A percentile compares a stretch with the other conserved stretches of the same genome.
Evolutionary conservation across 768 basidiomycete species (phyloP).

Genomic region (Russula olivacea): DNA sequence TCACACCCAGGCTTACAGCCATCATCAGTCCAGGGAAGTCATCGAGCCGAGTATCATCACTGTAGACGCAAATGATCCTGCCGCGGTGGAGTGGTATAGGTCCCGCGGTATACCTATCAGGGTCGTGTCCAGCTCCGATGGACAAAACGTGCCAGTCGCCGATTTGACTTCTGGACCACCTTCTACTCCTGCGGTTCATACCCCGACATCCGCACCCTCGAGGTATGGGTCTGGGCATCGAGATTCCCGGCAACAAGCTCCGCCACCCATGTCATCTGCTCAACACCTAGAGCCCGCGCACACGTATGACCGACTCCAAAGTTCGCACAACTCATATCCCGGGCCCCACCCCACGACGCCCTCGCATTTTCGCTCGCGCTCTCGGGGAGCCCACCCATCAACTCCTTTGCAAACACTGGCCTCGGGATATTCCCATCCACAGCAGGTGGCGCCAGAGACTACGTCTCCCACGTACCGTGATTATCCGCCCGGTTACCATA

Average conservation of each 20-base stretch:
- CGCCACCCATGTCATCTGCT: conserved; percentile 29
- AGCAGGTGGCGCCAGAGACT: conserved; percentile 23
- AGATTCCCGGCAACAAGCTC: conserved; percentile 28
- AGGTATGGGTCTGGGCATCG: conserved; percentile 29
- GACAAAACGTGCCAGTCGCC: conserved; percentile 43
- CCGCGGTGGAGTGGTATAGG: conserved; percentile 42
- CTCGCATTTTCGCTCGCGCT: conserved; percentile 15
- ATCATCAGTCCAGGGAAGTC: conserved; percentile 12
- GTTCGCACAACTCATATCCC: conserved; percentile 13
- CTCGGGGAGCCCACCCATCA: conserved; percentile 21
- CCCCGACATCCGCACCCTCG: conserved; percentile 5
- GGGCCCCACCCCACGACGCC: neutral
- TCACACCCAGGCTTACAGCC: conserved; percentile 20
- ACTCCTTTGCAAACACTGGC: conserved; percentile 20
- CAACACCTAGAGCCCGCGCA: conserved; percentile 18
- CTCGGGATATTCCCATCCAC: conserved; percentile 18
- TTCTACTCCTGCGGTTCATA: conserved; percentile 22
- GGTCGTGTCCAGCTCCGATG: conserved; percentile 43
- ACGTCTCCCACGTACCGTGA: conserved; percentile 22
- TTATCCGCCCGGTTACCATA: conserved; percentile 12
- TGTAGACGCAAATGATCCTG: conserved; percentile 43
- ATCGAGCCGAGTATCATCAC: conserved; percentile 6
- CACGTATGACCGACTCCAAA: conserved; percentile 14
- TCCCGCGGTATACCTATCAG: conserved; percentile 46
- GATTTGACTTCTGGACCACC: conserved; percentile 37